Evolutionary conservation across 768 basidiomycete genomes (phyloP).

Genomic region (Leccinum subtestaceum): DNA sequence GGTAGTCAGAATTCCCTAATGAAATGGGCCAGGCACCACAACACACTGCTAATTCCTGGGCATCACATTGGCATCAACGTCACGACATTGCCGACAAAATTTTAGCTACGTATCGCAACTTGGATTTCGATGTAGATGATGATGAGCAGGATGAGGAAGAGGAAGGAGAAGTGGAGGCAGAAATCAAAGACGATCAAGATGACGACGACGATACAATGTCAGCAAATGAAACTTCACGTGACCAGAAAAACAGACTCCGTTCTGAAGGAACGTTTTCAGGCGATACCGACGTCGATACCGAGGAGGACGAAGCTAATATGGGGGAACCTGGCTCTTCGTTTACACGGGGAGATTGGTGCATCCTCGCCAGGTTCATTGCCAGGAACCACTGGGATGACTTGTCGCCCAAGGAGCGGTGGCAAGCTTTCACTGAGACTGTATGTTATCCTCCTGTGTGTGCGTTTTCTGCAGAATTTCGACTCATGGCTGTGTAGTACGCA

Average conservation of each 20-base stretch:
- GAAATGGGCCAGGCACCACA: conserved; percentile 53
- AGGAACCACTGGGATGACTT: conserved; percentile 44
- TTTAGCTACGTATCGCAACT: conserved; percentile 35
- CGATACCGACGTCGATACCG: conserved; percentile 23
- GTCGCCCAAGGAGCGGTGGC: conserved; percentile 50
- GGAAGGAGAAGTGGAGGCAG: conserved; percentile 26
- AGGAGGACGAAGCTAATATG: conserved; percentile 43
- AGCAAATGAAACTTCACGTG: conserved; percentile 14
- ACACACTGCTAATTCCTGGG: conserved; percentile 62
- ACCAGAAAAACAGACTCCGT: conserved; percentile 18
- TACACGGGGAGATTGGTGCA: conserved; percentile 60
- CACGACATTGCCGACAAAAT: conserved; percentile 70
- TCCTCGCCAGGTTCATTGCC: conserved; percentile 58
- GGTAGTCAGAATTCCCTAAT: conserved; percentile 3
- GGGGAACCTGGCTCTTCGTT: conserved; percentile 48
- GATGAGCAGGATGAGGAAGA: conserved; percentile 39
- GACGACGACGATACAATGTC: conserved; percentile 20
- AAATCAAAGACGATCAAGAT: conserved; percentile 19
- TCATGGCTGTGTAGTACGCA: conserved; percentile 43
- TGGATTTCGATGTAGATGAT: conserved; percentile 33
- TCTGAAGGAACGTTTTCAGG: conserved; percentile 20
- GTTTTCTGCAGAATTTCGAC: not conserved
- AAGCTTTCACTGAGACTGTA: conserved; percentile 50
- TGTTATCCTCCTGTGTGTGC: conserved; percentile 10
- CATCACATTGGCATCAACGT: conserved; percentile 62